Base-by-base conservation (phyloP, 108 stramenopile genomes). In the Cyclotella baltica region DNA sequence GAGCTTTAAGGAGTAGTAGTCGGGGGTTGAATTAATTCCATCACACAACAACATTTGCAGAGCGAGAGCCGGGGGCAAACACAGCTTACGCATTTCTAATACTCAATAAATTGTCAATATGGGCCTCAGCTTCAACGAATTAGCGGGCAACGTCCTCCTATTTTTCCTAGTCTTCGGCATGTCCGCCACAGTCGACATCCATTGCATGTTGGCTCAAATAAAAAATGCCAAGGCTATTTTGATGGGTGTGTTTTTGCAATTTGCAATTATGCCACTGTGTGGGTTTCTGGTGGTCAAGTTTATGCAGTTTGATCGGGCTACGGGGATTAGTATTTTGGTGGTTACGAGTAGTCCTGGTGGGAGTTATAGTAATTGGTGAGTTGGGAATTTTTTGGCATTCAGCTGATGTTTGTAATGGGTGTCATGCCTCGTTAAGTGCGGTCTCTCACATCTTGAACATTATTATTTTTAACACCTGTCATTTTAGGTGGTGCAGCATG, bases 161-260 rank as follows among this genome's bases (percentile, higher is more conserved):
- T 96, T 96, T 79, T 83, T 92, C 50, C 82, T 96, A 1, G 89
- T 96, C 3, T 94, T 94, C 70, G 96, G 96, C 29, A 81, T 96
- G 80, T 85, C 90, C 13, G 96, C 91, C 20, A 92, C 93, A 3
- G 96, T 96, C 56, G 88, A 91, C 28, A 69, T 90, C 20, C 56
- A 83, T 33, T 80, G 85, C 70, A 59, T 91, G 13, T 59, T 70
- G 64, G 78, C 75, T 19, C 90, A 93, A 76, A 70, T 92, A 10
- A 78, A 78, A 48, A 93, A 91, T 63, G 76, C 73, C 28, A 81
- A 75, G 53, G 91, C 91, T 19, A 88, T 94, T 53, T 8, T 77
- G n/a, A 84, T 85, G 33, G 91, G 93, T 0, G 69, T 91, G 8
- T 83, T 85, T 27, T 83, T 95, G 88, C 96, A 97, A 83, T 97